phyloP scores from a whole-genome alignment of 768 basidiomycete species.

The Hemileccinum impolitum region DNA sequence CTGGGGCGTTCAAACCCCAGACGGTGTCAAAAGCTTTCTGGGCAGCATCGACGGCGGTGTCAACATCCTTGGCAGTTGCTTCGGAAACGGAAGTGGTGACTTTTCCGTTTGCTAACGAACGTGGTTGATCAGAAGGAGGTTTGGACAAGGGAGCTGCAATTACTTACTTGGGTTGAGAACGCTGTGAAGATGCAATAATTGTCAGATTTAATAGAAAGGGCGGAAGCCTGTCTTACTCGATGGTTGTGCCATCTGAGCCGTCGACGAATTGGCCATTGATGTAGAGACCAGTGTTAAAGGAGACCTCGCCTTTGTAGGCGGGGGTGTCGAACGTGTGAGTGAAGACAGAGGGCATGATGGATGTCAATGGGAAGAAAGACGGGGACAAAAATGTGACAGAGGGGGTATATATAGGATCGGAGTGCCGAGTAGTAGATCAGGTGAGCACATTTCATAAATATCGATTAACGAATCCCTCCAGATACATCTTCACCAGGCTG shows the following conservation, averaged over 20 bases:
- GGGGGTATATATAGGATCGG: constrained; percentile 16
- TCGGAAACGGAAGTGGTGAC: constrained; percentile 51
- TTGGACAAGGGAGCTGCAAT: not conserved
- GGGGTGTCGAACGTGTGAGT: constrained; percentile 50
- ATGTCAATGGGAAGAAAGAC: not conserved
- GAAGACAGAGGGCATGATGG: constrained; percentile 42
- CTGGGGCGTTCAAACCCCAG: constrained; percentile 67
- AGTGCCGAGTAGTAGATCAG: not conserved
- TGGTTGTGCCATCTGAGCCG: constrained; percentile 52
- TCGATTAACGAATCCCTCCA: too few relatives aligned
- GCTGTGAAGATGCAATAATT: constrained; percentile 28
- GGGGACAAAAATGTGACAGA: not conserved
- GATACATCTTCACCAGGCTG: too few relatives aligned
- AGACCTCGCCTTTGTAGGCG: constrained; percentile 54
- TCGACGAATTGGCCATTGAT: constrained; percentile 68
- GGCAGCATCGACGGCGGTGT: constrained; percentile 68
- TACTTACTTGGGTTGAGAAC: constrained; percentile 55
- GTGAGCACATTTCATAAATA: not conserved
- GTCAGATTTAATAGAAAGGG: not conserved
- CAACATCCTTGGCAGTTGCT: constrained; percentile 68
- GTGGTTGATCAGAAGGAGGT: not conserved
- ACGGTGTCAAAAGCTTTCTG: constrained; percentile 55
- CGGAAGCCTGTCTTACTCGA: constrained; percentile 52
- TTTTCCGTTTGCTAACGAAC: constrained; percentile 55
- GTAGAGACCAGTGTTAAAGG: constrained; percentile 64